Conservation (phyloP, 1,284 basidiomycete species). For the Apiotrichum domesticum region DNA sequence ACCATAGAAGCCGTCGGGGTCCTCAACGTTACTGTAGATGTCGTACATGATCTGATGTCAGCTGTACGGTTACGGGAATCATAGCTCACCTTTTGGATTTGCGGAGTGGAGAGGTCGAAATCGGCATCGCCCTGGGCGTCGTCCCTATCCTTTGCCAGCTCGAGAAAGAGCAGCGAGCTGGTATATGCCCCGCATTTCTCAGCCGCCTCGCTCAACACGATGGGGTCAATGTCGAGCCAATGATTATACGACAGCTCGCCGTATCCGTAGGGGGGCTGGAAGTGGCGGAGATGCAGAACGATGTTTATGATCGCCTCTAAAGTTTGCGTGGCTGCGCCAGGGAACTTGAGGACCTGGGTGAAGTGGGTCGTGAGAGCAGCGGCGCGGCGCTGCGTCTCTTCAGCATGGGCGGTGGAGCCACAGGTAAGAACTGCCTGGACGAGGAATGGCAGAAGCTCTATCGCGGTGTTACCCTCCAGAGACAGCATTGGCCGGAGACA, state of each 20-base stretch:
- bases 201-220: constrained; percentile 66
- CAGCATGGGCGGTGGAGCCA: constrained; percentile 7
- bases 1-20: constrained; percentile 96
- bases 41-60: constrained; percentile 63
- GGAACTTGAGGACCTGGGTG: constrained; percentile 40
- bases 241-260: constrained; percentile 64
- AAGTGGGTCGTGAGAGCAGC: constrained; percentile 59
- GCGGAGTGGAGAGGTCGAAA: constrained; percentile 13
- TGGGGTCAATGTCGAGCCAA: constrained; percentile 77
- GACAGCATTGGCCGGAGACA: constrained; percentile 60
- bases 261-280: constrained; percentile 48
- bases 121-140: constrained; percentile 6
- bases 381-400: constrained; percentile 1
- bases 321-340: constrained; percentile 17
- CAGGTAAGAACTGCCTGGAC: constrained; percentile 61
- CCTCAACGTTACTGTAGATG: constrained; percentile 90
- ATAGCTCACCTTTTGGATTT: constrained; percentile 31
- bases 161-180: constrained; percentile 82
- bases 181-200: constrained; percentile 75
- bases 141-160: constrained; percentile 60
- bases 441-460: constrained; percentile 62
- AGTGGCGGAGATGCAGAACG: constrained; percentile 74
- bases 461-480: constrained; percentile 57
- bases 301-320: constrained; percentile 61
- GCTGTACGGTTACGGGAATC: not conserved